Evolutionary conservation across 805 yeast species (phyloP).

Genomic region (Kodamaea kakaduensis): DNA sequence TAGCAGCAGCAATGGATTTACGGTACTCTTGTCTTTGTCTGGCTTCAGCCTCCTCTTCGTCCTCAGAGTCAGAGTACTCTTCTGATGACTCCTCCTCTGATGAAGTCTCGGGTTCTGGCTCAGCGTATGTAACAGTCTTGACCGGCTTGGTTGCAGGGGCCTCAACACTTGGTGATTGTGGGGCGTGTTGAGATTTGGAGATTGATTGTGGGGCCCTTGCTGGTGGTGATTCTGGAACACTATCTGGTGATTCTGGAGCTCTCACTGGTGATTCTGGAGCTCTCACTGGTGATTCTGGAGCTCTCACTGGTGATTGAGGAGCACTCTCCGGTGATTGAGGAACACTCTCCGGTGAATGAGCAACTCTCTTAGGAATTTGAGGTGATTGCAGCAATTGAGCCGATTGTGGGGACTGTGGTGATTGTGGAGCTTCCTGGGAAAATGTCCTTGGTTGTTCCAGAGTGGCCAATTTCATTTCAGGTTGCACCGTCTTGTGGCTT

Average conservation of each 20-base stretch:
- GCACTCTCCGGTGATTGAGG: no score
- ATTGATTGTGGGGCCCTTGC: no score
- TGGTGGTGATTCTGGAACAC: no score
- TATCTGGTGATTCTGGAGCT: neutral
- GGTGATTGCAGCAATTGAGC: no score
- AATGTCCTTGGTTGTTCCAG: neutral
- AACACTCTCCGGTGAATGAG: no score
- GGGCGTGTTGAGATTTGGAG: no score
- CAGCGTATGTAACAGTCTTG: conserved; percentile 8
- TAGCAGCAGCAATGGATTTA: conserved; percentile 47
- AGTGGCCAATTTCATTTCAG: neutral
- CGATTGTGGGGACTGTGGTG: neutral
- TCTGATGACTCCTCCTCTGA: conserved; percentile 16
- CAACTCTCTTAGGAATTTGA: no score
- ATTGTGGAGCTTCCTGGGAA: neutral
- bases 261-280: neutral
- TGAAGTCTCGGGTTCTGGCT: conserved; percentile 5
- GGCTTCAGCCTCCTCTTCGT: conserved; percentile 29
- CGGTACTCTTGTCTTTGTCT: conserved; percentile 43
- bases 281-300: no score
- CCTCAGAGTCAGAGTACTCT: conserved; percentile 16
- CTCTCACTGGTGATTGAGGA: neutral
- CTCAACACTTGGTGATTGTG: no score
- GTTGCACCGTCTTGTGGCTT: conserved; percentile 2
- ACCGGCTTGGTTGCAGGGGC: conserved; percentile 1